Base-by-base conservation (phyloP, 1,139 yeast species). In the Taphrina populina region DNA sequence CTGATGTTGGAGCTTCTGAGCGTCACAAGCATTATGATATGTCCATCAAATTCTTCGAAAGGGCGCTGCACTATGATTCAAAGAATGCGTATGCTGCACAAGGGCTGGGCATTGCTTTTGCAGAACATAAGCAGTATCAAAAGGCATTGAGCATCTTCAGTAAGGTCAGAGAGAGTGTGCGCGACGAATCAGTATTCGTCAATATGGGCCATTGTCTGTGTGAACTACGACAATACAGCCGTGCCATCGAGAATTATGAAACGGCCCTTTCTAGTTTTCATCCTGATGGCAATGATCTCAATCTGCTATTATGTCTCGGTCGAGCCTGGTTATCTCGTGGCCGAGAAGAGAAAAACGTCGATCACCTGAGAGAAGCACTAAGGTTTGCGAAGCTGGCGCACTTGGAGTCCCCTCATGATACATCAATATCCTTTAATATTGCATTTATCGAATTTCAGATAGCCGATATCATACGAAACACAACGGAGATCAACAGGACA, bases 1-100 rank as follows among this genome's bases (percentile, higher is more conserved):
- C 72, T 15, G 74, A 74, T n/a, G 73, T 74, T n/a, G 83, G 80
- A 44, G 75, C 74, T 29, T 83, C 81, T 33, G 86, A 84, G 69
- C 79, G 82, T 61, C 83, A 82, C 63, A 86, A 84, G 63, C 84
- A 88, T 58, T 90, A 84, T 66, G 75, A 83, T 49, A 81, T 95
- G 70, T 96, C 96, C 13, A 85, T 90, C 20, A 96, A 92, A 69
- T 74, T 90, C 57, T 92, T 83, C 68, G 85, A 88, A 64, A 92
- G 92, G 70, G 96, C 88, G 1, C 73, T 94, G 58, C 83, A 85
- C 51, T 74, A 88, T 33, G 98, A 92, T 70, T 80, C 92, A 4
- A 76, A 79, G 63, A 88, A 92, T 68, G 95, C 92, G 1, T 92
- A 84, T 71, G 99, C 97, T 1, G 98, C 98, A 0, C 98, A 92